Evolutionary conservation across 495 filamentous ascomycete genomes (phyloP), one percentile per base, ranked within the genome.

Genomic region (Terfezia boudieri): DNA sequence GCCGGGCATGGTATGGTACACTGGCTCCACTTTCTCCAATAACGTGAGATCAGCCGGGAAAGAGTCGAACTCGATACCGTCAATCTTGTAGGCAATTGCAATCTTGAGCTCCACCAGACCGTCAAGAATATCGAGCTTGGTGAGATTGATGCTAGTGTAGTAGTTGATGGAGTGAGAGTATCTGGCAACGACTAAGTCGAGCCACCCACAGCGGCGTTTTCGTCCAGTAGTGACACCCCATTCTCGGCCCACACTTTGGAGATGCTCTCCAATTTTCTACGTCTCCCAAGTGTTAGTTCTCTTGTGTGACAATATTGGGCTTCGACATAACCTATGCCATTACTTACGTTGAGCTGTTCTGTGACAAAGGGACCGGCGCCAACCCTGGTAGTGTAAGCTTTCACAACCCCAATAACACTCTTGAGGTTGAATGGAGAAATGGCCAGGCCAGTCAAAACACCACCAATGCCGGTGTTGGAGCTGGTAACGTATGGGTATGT

Each of bases 401-500:
- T 94, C 51, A 90, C 79, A 9, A 96, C 88, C 50, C 87, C 86
- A 61, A 92, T 79, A 46, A 86, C 74, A 55, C 73, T 70, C 60
- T 75, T 73, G 66, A 81, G 69, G 50, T 71, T 72, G 56, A 64
- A 66, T 38, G 71, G 72, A 51, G 71, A 71, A 54, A 82, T 66
- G 22, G 71, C 70, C 11, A 90, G 73, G 11, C 84, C 85, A 53
- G 81, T 79, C 53, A 92, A 74, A 63, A 82, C 76, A 53, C 87
- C 87, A 20, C 82, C 86, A 12, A 86, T 71, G 23, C 78, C 77
- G 53, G 80, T 83, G 62, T 79, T 83, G 46, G 79, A 81, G 12
- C 80, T 86, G 26, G 87, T 93, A 54, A 92, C 87, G 60, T 76
- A 89, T 55, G 86, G 86, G 63, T 89, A 92, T 53, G 80, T 87